Evolutionary conservation across 768 basidiomycete genomes (phyloP), one percentile per base, ranked within the genome.

Genomic region (Strobilomyces dryophilus): DNA sequence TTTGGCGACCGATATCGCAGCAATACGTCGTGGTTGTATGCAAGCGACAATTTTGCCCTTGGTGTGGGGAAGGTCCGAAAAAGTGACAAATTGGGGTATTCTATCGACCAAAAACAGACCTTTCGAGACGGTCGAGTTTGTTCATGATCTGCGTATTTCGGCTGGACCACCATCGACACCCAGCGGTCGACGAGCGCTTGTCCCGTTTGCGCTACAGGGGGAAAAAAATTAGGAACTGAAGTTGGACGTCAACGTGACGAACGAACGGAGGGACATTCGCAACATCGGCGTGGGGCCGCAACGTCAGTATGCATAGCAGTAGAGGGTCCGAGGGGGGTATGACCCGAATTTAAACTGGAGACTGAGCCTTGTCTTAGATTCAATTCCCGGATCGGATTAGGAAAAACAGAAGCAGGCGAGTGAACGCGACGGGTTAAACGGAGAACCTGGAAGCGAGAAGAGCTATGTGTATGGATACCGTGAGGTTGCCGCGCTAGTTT

Each of bases 1-100:
- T 69, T 95, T 95, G 20, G 95, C 95, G 2, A 98, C 95, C 15
- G 90, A 92, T 92, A 97, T 98, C 9, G 95, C 94, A 11, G 95
- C 94, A 4, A 99, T 92, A 74, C 95, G 81, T 61, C 95, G 79
- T 1, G 95, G 95, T 66, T 99, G 95, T 2, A 95, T 99, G 64
- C 95, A 99, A 0, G 95, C 95, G 4, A 99, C 86, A 61, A 98
- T 73, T 69, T 93, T 97, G 35, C 91, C 86, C 68, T 82, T 88
- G 6, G 85, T 82, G 66, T 98, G 94, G 0, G 95, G 94, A 31
- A 97, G 71, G 70, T 98, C 95, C 5, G 92, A 92, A 69, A 85
- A 98, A 41, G 87, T 89, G 40, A 95, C 94, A 62, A 98, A 97
- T 69, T 98, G 95, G 1, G 95, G 95, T 64, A 98, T 97, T 73